These are phyloP conservation scores for Pleurozium schreberi DNA, from an alignment of 225 moss, liverwort and hornwort genomes.

Conservation along the genomic window DNA sequence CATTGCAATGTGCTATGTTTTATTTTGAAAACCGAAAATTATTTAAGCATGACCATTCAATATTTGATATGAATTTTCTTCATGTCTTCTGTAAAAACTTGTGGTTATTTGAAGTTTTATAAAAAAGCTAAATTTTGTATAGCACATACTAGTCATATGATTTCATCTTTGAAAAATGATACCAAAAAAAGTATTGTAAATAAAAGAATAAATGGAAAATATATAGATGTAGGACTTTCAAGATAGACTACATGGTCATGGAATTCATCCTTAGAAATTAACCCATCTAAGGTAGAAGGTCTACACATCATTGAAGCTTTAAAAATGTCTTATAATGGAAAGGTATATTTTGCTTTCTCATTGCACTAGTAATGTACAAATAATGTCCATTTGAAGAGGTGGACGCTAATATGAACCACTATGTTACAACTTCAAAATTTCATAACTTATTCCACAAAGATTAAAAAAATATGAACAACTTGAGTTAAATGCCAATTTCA, in stretches of 20 bases:
- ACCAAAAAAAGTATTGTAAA: no score
- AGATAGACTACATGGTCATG: neutral
- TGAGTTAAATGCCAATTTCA: neutral
- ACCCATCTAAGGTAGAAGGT: neutral
- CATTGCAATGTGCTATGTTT: no score
- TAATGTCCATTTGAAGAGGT: neutral
- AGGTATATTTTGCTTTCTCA: neutral
- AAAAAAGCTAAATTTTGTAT: no score
- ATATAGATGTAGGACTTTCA: no score
- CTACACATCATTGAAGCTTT: neutral
- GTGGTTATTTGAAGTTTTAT: no score
- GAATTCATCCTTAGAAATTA: neutral
- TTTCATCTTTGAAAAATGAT: no score
- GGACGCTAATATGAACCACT: accelerated
- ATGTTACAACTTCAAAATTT: neutral
- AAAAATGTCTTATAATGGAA: accelerated
- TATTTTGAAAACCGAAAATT: no score
- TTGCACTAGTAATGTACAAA: neutral
- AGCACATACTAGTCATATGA: no score
- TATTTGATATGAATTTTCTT: no score
- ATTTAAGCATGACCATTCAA: no score
- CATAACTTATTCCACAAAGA: neutral
- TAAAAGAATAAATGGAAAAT: no score
- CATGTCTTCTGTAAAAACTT: no score
- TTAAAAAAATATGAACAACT: neutral